These are phyloP conservation scores for Boletus reticuloceps DNA, from an alignment of 768 basidiomycete species.

Conservation along the genomic window DNA sequence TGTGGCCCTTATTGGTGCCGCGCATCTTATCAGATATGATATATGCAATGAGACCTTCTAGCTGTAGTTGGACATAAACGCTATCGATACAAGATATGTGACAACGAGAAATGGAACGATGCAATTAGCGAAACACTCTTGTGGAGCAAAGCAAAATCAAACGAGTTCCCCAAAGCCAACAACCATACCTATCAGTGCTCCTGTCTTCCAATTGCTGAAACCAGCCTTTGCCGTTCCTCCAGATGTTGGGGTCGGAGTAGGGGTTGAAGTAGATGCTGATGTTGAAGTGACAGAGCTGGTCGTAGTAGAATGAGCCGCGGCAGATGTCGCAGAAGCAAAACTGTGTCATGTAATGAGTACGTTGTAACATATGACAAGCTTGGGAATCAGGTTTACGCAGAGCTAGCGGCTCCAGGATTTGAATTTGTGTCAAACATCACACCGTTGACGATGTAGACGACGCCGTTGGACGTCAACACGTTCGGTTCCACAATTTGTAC, in stretches of 20 bases:
- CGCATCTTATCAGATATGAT: slow-evolving; percentile 23
- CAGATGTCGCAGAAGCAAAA: slow-evolving; percentile 48
- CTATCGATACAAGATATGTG: slow-evolving; percentile 2
- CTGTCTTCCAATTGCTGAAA: background rate
- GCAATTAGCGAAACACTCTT: background rate
- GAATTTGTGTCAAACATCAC: slow-evolving; percentile 47
- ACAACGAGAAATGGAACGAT: background rate
- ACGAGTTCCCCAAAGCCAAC: slow-evolving; percentile 3
- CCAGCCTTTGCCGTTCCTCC: background rate
- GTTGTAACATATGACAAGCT: background rate
- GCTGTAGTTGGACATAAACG: background rate
- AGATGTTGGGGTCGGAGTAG: background rate
- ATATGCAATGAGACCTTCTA: no score
- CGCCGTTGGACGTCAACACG: slow-evolving; percentile 63
- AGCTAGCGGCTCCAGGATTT: slow-evolving; percentile 44
- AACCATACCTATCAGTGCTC: slow-evolving; percentile 1
- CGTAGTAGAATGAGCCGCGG: slow-evolving; percentile 37
- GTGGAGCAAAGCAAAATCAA: slow-evolving; percentile 2
- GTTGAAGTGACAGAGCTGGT: slow-evolving; percentile 42
- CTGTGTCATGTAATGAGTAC: slow-evolving; percentile 19
- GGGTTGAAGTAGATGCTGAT: slow-evolving; percentile 1
- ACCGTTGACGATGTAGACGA: slow-evolving; percentile 59
- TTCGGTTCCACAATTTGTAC: slow-evolving; percentile 59
- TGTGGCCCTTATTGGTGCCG: background rate
- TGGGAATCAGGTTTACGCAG: slow-evolving; percentile 45